Evolutionary conservation across 805 yeast species (phyloP).

Genomic region (Lachancea dasiensis): DNA sequence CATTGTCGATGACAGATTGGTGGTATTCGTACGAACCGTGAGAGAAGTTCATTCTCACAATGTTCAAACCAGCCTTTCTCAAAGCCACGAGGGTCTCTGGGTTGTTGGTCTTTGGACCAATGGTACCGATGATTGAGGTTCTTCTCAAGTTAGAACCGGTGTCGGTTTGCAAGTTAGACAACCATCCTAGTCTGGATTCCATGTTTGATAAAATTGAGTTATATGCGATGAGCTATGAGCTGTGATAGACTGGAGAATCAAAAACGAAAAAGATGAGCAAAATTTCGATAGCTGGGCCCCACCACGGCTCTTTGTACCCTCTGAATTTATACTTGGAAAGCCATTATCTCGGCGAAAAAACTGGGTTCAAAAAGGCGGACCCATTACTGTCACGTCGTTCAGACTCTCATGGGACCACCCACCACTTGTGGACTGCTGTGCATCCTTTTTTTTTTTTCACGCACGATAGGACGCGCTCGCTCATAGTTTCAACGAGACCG

Average conservation of each 20-base stretch:
- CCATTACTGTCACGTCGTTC: no score
- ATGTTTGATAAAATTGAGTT: slow-evolving; percentile 29
- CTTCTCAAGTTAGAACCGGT: slow-evolving; percentile 83
- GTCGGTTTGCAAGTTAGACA: slow-evolving; percentile 69
- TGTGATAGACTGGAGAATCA: neutral
- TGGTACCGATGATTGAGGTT: slow-evolving; percentile 96
- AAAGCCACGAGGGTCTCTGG: slow-evolving; percentile 78
- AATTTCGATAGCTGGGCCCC: no score
- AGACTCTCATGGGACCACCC: slow-evolving; percentile 2
- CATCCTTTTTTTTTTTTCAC: neutral
- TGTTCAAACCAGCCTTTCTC: slow-evolving; percentile 96
- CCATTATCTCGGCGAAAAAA: no score
- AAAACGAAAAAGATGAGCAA: neutral
- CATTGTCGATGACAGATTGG: slow-evolving; percentile 92
- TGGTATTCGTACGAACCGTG: slow-evolving; percentile 98
- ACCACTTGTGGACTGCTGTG: no score
- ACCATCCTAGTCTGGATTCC: slow-evolving; percentile 68
- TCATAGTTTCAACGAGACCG: no score
- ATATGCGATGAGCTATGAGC: neutral
- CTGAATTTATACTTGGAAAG: slow-evolving; percentile 3
- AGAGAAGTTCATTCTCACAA: slow-evolving; percentile 98
- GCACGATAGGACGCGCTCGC: neutral
- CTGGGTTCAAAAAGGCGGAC: no score
- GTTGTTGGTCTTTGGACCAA: slow-evolving; percentile 95
- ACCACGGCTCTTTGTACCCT: neutral